Evolutionary conservation across 805 yeast genomes (phyloP).

Genomic region (Lipomyces chichibuensis): DNA sequence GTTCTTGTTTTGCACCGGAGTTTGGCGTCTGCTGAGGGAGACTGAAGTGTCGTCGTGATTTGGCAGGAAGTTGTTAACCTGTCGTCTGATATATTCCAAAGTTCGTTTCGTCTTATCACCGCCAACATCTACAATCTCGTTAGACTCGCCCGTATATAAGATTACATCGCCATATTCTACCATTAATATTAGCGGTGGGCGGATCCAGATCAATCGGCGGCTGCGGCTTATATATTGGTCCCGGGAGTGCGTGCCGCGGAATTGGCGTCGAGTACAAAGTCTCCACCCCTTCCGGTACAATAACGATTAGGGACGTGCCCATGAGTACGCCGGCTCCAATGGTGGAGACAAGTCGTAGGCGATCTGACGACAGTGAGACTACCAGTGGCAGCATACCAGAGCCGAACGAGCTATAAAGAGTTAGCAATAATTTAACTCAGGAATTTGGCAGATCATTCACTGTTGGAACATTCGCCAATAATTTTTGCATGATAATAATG

Average conservation of each 20-base stretch:
- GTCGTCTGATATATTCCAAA: background rate
- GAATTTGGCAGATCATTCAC: background rate
- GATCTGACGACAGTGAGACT: constrained; percentile 40
- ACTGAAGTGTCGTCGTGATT: background rate
- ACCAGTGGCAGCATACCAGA: constrained; percentile 44
- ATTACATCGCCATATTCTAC: background rate
- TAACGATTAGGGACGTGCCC: constrained; percentile 60
- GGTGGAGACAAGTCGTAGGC: constrained; percentile 50
- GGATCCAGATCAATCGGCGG: constrained; percentile 21
- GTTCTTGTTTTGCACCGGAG: background rate
- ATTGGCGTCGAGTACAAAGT: constrained; percentile 43
- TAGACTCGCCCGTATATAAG: background rate
- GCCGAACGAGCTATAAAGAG: constrained; percentile 38
- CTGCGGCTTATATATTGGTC: background rate
- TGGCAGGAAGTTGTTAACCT: background rate
- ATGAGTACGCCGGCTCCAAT: constrained; percentile 64
- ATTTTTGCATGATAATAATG: background rate
- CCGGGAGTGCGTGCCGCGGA: constrained; percentile 23
- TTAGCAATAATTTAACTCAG: background rate
- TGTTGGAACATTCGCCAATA: background rate
- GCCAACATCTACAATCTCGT: background rate
- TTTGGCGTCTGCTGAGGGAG: background rate
- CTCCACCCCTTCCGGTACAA: constrained; percentile 69
- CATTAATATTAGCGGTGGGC: background rate
- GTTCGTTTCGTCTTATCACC: background rate